Base-by-base conservation (phyloP, 2,329 filamentous ascomycete genomes). In the Colletotrichum sp. region DNA sequence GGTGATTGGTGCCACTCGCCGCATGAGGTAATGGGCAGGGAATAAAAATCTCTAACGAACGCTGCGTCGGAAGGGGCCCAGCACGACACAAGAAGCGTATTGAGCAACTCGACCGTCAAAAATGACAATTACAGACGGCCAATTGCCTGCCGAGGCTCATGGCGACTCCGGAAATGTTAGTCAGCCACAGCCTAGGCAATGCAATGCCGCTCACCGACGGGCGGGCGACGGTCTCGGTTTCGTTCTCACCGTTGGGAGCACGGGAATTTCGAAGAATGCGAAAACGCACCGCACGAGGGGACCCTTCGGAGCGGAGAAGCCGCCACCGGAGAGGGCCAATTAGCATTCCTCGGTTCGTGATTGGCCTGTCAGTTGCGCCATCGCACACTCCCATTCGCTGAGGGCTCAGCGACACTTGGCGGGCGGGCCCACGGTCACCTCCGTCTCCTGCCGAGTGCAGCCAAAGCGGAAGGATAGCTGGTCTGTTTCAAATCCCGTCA, bases 401-500 rank as follows among this genome's bases (percentile, higher is more conserved):
- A 36, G 26, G 21, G 44, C 30, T 16, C 57, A 49, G 63, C 16
- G 44, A 26, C 36, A 18, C 32, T 65, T 75, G 55, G 36, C 63
- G 52, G 62, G 52, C 21, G 55, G 63, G 59, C 70, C 70, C 73
- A 69, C 73, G 63, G 62, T 59, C 64, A 69, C 64, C 70, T 76
- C 73, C 73, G 70, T 73, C 73, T 76, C 70, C 73, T 76, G 70
- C 73, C 73, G 73, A 73, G 57, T 57, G 16, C 63, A 44, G 36
- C 72, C 69, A 62, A 68, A 68, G 63, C 63, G 69, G 64, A 73
- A 71, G 34, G 73, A 73, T 36, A 76, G 64, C 64, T 76, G 73
- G 64, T 76, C 57, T 59, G 73, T 76, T 76, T 76, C 73, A 76
- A 76, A 76, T 15, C 44, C 69, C 39, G 63, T 76, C 69, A 39